Base-by-base conservation (phyloP, 345 rosid species). In the Schrenkiella parvula region DNA sequence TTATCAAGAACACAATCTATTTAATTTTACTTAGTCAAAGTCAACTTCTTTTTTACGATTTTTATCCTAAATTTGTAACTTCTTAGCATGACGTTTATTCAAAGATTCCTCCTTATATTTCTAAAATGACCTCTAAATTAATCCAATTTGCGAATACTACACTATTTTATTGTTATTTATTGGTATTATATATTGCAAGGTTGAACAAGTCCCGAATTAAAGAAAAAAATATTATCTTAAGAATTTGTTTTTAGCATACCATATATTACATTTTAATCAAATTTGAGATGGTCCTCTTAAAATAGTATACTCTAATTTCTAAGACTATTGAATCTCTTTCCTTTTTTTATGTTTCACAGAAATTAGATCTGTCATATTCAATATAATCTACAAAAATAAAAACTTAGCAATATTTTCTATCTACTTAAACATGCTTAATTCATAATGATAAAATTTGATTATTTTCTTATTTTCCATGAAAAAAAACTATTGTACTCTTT, bases 11-110 rank as follows among this genome's bases (percentile, higher is more conserved):
- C 8, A 59, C 32, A 58, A 59, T 6, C 35, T 28, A 1, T 4
- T 15, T 37, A 6, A 22, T 51, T 22, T 71, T 62, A 31, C 63
- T 3, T 51, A 62, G 63, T 71, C 53, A 71, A 60, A 37, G 61
- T 71, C 69, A 71, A 52, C n/a, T 19, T 50, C 7, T 12, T 4
- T 13, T 35, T 4, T 66, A n/a, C n/a, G 1, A 15, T 38, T 47
- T 28, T 6, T 29, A 25, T 51, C 25, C 26, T 69, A 28, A 71
- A 71, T 63, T 48, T 46, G 38, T 34, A 15, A 46, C 26, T 19
- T 34, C 29, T 7, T 34, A 13, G 38, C 39, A 47, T 58, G 48
- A 32, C 9, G 6, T 46, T 57, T 42, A 7, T 70, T 11, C 41
- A 9, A 48, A 50, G 32, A 17, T 50, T 37, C 22, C 4, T 17